Conservation (phyloP, 192 early-diverging fungal species). For the Mortierella hygrophila region DNA sequence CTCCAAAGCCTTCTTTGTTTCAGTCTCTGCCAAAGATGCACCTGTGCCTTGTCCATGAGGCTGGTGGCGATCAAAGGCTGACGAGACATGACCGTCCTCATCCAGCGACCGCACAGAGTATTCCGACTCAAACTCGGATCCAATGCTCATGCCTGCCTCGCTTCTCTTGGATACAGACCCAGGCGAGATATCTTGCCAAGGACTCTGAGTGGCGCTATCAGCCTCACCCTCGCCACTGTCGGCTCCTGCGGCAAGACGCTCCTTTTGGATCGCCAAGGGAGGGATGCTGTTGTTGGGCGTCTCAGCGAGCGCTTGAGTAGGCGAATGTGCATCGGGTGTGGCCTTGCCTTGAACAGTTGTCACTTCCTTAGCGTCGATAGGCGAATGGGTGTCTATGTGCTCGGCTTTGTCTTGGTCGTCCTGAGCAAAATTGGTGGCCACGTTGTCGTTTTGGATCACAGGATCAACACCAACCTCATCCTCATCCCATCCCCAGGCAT, state of each 20-base stretch:
- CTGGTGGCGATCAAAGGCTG: neutral
- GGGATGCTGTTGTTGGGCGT: constrained; percentile 9
- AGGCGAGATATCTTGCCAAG: constrained; percentile 52
- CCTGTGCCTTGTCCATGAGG: constrained; percentile 10
- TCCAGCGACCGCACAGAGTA: constrained; percentile 44
- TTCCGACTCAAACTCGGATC: constrained; percentile 46
- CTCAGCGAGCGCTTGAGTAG: neutral
- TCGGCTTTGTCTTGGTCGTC: neutral
- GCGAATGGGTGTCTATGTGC: neutral
- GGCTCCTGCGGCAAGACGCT: neutral
- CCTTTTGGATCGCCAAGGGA: constrained; percentile 15
- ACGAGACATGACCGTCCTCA: constrained; percentile 23
- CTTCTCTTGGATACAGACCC: constrained; percentile 45
- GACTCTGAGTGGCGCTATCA: constrained; percentile 27
- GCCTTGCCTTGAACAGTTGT: neutral
- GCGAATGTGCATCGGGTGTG: neutral
- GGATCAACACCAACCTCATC: constrained; percentile 21
- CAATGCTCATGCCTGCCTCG: constrained; percentile 42
- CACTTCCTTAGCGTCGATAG: neutral
- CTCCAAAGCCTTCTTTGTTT: neutral
- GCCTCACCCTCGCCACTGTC: constrained; percentile 39
- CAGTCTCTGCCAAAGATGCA: neutral
- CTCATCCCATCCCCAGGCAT: constrained; percentile 54
- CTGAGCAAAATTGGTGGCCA: neutral
- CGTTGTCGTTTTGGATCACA: constrained; percentile 14